These are phyloP conservation scores for Starmerella bacillaris DNA, from an alignment of 805 yeast species.

Conservation along the genomic window DNA sequence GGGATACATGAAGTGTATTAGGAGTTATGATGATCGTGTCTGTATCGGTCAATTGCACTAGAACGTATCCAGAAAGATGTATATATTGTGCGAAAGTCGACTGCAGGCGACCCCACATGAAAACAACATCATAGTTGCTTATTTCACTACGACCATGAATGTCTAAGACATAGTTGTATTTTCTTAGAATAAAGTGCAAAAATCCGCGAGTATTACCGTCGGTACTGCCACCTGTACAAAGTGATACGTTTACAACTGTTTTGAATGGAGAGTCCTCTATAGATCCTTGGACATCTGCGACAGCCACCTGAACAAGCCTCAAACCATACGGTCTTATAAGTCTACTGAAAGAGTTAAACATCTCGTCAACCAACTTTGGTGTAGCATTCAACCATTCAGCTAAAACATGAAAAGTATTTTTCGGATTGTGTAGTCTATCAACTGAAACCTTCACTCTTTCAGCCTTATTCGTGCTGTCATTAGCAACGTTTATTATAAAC, in stretches of 20 bases:
- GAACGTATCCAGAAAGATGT: slow-evolving; percentile 73
- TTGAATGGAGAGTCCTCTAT: slow-evolving; percentile 74
- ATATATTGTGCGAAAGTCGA: slow-evolving; percentile 58
- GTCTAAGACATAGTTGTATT: slow-evolving; percentile 62
- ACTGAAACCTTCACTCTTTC: slow-evolving; percentile 72
- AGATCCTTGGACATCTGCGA: slow-evolving; percentile 65
- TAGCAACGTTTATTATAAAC: slow-evolving; percentile 35
- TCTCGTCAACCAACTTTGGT: slow-evolving; percentile 65
- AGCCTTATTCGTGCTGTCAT: slow-evolving; percentile 50
- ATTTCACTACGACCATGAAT: slow-evolving; percentile 34
- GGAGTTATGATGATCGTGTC: slow-evolving; percentile 74
- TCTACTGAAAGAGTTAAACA: slow-evolving; percentile 59
- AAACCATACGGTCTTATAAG: slow-evolving; percentile 75
- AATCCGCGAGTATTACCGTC: slow-evolving; percentile 32
- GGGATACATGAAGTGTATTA: slow-evolving; percentile 62
- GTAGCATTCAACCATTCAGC: slow-evolving; percentile 89
- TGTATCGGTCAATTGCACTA: slow-evolving; percentile 67
- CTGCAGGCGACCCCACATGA: slow-evolving; percentile 59
- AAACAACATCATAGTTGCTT: slow-evolving; percentile 42
- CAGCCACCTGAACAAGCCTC: slow-evolving; percentile 69
- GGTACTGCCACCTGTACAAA: not conserved
- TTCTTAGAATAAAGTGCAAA: slow-evolving; percentile 54
- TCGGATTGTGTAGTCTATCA: slow-evolving; percentile 84
- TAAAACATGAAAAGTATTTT: slow-evolving; percentile 79
- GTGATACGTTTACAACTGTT: slow-evolving; percentile 38